Evolutionary conservation across 1,139 yeast genomes (phyloP), one percentile per base, ranked within the genome.

Genomic region (Spathaspora sp.): DNA sequence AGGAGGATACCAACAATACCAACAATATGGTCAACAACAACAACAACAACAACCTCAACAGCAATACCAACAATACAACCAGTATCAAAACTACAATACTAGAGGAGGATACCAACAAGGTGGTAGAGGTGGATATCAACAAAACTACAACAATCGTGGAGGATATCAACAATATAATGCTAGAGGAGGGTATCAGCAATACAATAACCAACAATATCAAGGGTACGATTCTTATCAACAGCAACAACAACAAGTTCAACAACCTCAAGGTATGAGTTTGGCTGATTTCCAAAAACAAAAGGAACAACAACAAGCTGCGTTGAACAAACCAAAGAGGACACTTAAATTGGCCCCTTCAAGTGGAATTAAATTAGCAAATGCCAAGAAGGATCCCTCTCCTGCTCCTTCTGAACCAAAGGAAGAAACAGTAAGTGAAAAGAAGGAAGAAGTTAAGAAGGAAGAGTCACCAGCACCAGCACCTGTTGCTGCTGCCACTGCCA

Each of bases 251-350:
- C 59, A 56, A 42, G 52, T 50, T 40, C 60, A 52, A 41, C 64
- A 56, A 49, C 59, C 61, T 31, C 75, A 68, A 54, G 95, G 93
- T 44, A 84, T 89, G 90, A 82, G 95, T 36, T 76, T 90, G 58
- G 96, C 90, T 48, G 96, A 90, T 61, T 89, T 84, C 70, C 88
- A 89, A 67, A 86, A 85, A 63, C 85, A 84, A 65, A 81, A 84
- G 61, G 70, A 74, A 50, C 72, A 69, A 40, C 56, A 68, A 48
- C 70, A 57, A 56, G 58, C 69, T 49, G 58, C 67, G 51, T 66
- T 73, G 59, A 72, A 69, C 58, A 84, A 84, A 60, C 87, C 89
- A 50, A 74, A 75, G 61, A 72, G 66, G 58, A 81, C 84, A 39
- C 76, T 86, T 63, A 85, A 85, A 63, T 73, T 86, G 62, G 84